Evolutionary conservation across 2,329 filamentous ascomycete species (phyloP).

Genomic region (Fusarium albosuccineum): DNA sequence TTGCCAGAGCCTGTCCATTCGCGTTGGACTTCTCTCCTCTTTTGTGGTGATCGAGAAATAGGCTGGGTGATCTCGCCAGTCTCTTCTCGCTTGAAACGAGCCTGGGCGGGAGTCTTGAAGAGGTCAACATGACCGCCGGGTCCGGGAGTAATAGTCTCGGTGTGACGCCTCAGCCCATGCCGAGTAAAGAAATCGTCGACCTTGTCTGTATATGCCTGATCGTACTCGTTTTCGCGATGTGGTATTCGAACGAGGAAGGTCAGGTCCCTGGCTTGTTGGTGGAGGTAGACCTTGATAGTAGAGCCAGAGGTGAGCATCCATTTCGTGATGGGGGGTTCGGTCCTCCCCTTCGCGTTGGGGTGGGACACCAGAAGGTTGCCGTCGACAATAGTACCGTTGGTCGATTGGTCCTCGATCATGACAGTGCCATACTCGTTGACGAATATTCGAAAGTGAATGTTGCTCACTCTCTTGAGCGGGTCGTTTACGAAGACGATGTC

Average conservation of each 20-base stretch:
- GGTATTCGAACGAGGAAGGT: slow-evolving; percentile 90
- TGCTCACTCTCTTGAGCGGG: slow-evolving; percentile 82
- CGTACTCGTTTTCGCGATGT: slow-evolving; percentile 74
- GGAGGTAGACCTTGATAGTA: slow-evolving; percentile 76
- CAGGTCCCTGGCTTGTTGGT: slow-evolving; percentile 69
- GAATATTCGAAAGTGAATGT: slow-evolving; percentile 95
- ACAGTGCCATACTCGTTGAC: slow-evolving; percentile 87
- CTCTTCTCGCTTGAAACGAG: slow-evolving; percentile 36
- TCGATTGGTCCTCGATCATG: slow-evolving; percentile 94
- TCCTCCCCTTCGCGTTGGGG: slow-evolving; percentile 52
- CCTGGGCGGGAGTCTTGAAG: slow-evolving; percentile 47
- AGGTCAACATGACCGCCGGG: slow-evolving; percentile 61
- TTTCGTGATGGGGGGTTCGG: slow-evolving; percentile 50
- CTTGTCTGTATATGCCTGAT: slow-evolving; percentile 76
- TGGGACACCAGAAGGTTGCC: slow-evolving; percentile 69
- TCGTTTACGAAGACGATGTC: slow-evolving; percentile 79
- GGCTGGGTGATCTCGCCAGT: slow-evolving; percentile 35
- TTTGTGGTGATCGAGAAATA: slow-evolving; percentile 31
- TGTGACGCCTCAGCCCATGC: slow-evolving; percentile 50
- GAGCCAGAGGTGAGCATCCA: slow-evolving; percentile 80
- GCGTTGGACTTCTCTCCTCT: slow-evolving; percentile 54
- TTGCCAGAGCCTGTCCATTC: slow-evolving; percentile 87
- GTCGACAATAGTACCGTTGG: slow-evolving; percentile 95
- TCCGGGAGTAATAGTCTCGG: slow-evolving; percentile 62
- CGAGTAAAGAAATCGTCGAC: slow-evolving; percentile 73